Percentiles rank a stretch among this genome's conserved stretches.
Conservation (phyloP, 768 basidiomycete genomes). For the Leccinum obscurum region DNA sequence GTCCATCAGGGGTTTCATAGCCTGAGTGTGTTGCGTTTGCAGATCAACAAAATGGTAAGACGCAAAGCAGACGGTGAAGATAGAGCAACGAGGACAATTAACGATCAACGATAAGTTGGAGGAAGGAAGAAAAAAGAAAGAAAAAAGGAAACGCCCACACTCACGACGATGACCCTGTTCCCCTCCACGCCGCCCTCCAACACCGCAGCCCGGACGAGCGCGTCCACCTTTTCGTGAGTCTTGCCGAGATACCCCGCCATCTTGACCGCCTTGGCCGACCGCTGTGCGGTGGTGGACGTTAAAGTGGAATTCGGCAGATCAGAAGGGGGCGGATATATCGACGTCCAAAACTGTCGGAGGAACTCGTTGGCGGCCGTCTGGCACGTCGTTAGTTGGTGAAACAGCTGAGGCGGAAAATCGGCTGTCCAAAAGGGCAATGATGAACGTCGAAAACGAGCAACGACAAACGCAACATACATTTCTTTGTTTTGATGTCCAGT, state of each 20-base stretch:
- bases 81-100: background rate
- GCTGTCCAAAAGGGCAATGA: conserved; percentile 41
- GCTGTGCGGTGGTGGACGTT: conserved; percentile 61
- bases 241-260: conserved; percentile 83
- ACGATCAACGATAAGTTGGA: background rate
- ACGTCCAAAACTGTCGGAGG: conserved; percentile 92
- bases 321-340: conserved; percentile 72
- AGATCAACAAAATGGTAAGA: background rate
- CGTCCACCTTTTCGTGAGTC: conserved; percentile 80
- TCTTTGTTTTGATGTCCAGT: conserved; percentile 62
- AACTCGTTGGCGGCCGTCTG: conserved; percentile 96
- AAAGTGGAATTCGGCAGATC: conserved; percentile 44
- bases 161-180: conserved; percentile 60
- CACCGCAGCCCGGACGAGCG: conserved; percentile 65
- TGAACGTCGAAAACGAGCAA: background rate
- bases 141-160: conserved; percentile 30
- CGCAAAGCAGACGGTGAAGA: background rate
- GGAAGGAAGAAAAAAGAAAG: background rate
- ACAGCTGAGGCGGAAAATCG: conserved; percentile 76
- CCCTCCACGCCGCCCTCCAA: conserved; percentile 64
- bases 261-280: conserved; percentile 75
- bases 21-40: conserved; percentile 41
- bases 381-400: conserved; percentile 83
- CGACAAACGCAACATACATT: conserved; percentile 46
- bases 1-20: conserved; percentile 71